A percentile compares a stretch with the other conserved stretches of the same genome.
These are phyloP conservation scores for Gastrolobium bilobum DNA, from an alignment of 306 rosid genomes.

Conservation along the genomic window DNA sequence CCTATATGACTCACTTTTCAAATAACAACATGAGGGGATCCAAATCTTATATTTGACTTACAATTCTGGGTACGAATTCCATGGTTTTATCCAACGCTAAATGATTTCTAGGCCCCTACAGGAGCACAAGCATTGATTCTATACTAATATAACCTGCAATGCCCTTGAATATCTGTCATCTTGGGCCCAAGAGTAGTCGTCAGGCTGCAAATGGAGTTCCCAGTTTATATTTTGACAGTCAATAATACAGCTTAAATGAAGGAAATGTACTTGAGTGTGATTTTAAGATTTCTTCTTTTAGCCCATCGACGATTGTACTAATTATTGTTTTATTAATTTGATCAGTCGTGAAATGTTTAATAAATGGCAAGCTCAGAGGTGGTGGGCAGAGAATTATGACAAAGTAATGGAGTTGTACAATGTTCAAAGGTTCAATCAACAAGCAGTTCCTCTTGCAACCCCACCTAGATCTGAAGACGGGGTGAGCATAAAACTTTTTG, in stretches of 20 bases:
- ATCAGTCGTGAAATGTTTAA: conserved; percentile 88
- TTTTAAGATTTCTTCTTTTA: conserved; percentile 10
- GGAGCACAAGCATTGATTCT: conserved; percentile 1
- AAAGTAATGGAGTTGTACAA: conserved; percentile 95
- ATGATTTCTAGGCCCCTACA: background rate
- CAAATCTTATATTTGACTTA: background rate
- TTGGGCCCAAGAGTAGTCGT: background rate
- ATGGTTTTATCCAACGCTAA: background rate
- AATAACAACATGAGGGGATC: background rate
- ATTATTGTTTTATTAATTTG: conserved; percentile 43
- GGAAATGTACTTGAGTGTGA: background rate
- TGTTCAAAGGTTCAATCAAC: conserved; percentile 89
- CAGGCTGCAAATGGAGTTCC: background rate
- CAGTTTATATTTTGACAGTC: background rate
- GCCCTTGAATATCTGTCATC: background rate
- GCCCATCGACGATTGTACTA: conserved; percentile 40
- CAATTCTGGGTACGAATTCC: background rate
- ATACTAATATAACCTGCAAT: conserved; percentile 24
- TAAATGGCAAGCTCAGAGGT: conserved; percentile 97
- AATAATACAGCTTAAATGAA: background rate
- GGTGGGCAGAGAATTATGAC: conserved; percentile 98
- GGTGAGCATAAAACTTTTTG: conserved; percentile 59
- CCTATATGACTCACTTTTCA: conserved; percentile 17
- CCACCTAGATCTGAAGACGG: conserved; percentile 92
- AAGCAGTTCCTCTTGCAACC: conserved; percentile 88